phyloP scores from a whole-genome alignment of 2,329 filamentous ascomycete species.

The Fusarium tricinctum region DNA sequence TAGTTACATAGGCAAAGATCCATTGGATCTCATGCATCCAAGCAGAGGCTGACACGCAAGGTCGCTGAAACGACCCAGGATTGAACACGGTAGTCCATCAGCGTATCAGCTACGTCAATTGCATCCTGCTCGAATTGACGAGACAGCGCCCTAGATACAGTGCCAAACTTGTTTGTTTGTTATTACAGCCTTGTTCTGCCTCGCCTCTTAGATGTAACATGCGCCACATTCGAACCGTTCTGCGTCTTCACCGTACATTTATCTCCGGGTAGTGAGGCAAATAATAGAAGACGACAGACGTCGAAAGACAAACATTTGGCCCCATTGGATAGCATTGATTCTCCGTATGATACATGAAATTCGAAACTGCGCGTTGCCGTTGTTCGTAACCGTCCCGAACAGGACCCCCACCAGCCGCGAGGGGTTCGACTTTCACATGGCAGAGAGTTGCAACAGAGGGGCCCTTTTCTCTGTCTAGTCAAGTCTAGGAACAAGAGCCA shows the following conservation, averaged over 20 bases:
- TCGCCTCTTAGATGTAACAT: neutral
- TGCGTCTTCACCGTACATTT: conserved; percentile 26
- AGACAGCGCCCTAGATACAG: conserved; percentile 17
- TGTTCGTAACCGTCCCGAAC: conserved; percentile 34
- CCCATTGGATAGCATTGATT: conserved; percentile 4
- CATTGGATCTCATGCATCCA: conserved; percentile 22
- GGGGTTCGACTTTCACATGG: conserved; percentile 43
- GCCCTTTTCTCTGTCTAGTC: conserved; percentile 28
- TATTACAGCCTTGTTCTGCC: conserved; percentile 13
- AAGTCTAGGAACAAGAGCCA: conserved; percentile 40
- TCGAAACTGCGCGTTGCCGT: conserved; percentile 32
- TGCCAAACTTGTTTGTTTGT: conserved; percentile 9
- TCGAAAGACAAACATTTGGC: neutral
- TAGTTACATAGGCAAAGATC: neutral
- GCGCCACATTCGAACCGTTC: conserved; percentile 16
- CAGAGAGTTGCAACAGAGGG: conserved; percentile 2
- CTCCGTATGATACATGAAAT: conserved; percentile 2
- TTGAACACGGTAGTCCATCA: conserved; percentile 3
- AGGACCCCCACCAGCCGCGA: conserved; percentile 22
- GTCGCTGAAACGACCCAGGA: conserved; percentile 10
- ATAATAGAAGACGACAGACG: neutral
- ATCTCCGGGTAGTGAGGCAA: conserved; percentile 1
- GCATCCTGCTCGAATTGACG: conserved; percentile 32
- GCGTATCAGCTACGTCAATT: conserved; percentile 32
- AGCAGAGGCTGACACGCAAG: conserved; percentile 39